These are phyloP conservation scores for Haematococcus lacustris DNA, from an alignment of 139 green algal genomes.

Conservation along the genomic window DNA sequence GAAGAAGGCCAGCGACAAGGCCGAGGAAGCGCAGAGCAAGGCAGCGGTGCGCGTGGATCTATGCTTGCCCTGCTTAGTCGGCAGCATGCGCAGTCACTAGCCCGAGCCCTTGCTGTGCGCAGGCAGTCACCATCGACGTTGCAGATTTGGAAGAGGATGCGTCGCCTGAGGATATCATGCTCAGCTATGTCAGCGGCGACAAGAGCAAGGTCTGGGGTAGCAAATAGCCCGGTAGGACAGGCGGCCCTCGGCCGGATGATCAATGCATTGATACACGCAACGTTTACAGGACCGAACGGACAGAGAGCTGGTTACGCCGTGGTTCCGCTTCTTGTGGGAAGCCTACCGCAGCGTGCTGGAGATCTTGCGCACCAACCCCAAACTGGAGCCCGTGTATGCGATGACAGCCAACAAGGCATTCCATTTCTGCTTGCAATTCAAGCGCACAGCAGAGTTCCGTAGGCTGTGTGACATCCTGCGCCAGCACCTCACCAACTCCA, in stretches of 20 bases:
- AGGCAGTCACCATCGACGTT: conserved; percentile 67
- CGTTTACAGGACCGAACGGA: conserved; percentile 90
- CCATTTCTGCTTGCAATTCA: conserved; percentile 93
- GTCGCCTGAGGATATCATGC: conserved; percentile 95
- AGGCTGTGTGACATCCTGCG: conserved; percentile 97
- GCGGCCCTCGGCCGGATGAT: too few relatives aligned
- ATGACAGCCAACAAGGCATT: conserved; percentile 76
- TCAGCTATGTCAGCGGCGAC: conserved; percentile 90
- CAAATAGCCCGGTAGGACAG: too few relatives aligned
- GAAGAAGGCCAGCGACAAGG: conserved; percentile 79
- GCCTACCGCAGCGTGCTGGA: conserved; percentile 93
- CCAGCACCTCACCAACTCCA: conserved; percentile 92
- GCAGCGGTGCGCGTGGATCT: conserved; percentile 67
- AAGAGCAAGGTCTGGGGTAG: conserved; percentile 82
- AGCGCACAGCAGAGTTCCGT: conserved; percentile 95
- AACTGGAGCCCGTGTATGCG: conserved; percentile 93
- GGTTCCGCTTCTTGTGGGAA: conserved; percentile 99
- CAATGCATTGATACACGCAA: too few relatives aligned
- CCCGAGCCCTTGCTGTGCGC: too few relatives aligned
- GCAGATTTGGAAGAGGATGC: conserved; percentile 94
- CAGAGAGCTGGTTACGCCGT: conserved; percentile 94
- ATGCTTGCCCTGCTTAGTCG: neutral
- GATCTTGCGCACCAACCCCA: conserved; percentile 95
- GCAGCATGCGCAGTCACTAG: neutral
- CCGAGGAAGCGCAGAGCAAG: conserved; percentile 76